Evolutionary conservation across 768 basidiomycete genomes (phyloP), one percentile per base, ranked within the genome.

Genomic region (Tricholoma matsutake): DNA sequence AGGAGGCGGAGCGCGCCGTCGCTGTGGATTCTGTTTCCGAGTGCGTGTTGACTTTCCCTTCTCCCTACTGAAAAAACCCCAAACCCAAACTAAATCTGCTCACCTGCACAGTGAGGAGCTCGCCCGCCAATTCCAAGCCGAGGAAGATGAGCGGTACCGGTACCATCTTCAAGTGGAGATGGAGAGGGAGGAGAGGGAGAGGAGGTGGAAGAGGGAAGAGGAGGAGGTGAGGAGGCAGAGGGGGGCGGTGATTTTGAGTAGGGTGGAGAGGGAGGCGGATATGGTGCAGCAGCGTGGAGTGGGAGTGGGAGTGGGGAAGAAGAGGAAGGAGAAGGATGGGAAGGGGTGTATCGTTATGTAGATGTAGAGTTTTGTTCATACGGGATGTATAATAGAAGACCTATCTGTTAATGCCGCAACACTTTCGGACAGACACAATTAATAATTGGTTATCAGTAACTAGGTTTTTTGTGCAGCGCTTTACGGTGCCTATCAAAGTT

Each of bases 51-150:
- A n/a, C n/a, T n/a, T n/a, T n/a, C n/a, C n/a, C n/a, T n/a, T n/a
- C n/a, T n/a, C n/a, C n/a, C n/a, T n/a, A n/a, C n/a, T n/a, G n/a
- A n/a, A n/a, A n/a, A n/a, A n/a, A n/a, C n/a, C n/a, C n/a, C n/a
- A n/a, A n/a, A 43, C 7, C 41, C 41, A 18, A 18, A 43, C 9
- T 18, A 20, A 43, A 49, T 16, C 43, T 18, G 1, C 18, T 8
- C 9, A 25, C 47, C 25, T 9, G 7, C 52, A 16, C 66, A 93
- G 89, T 67, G 80, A 78, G 34, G 85, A 82, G 6, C 79, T 96
- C 0, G 94, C 94, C 3, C 79, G 78, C 52, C 88, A 88, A 62
- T 74, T 97, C 1, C 94, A 96, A 69, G 83, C 82, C 0, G 91
- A 94, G 64, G 94, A 96, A 72, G 37, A 25, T 25, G 87, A 96